Base-by-base conservation (phyloP, 768 basidiomycete genomes). In the Kwoniella sp. region DNA sequence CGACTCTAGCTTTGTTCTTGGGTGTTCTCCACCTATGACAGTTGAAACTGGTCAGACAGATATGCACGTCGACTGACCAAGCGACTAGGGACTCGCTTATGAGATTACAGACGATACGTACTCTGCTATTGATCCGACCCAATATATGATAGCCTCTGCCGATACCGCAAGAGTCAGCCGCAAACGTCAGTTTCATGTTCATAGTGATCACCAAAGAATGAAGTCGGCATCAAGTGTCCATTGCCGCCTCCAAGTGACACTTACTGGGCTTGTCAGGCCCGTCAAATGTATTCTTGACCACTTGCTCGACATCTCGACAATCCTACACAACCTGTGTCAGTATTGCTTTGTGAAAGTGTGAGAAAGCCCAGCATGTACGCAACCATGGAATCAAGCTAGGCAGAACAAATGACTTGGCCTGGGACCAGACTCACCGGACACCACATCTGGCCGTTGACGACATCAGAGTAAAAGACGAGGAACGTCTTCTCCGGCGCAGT, bases 381-480 rank as follows among this genome's bases (percentile, higher is more conserved):
- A n/a, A n/a, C n/a, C n/a, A n/a, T n/a, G n/a, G n/a, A n/a, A n/a
- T n/a, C n/a, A n/a, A n/a, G n/a, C n/a, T n/a, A n/a, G n/a, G n/a
- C n/a, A n/a, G n/a, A n/a, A n/a, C n/a, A n/a, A n/a, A n/a, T n/a
- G n/a, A n/a, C n/a, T n/a, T n/a, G n/a, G n/a, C n/a, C n/a, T n/a
- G n/a, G n/a, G n/a, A n/a, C n/a, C 40, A 25, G 2, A 65, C 72
- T 30, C 44, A 74, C 74, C 49, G 78, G 78, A 65, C 80, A 80
- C 79, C 79, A 80, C 78, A 80, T 79, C 64, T 76, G 65, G 1
- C 77, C 77, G 24, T 77, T 70, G 21, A 71, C 73, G 17, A 78
- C 56, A 7, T 67, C 54, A 7, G 78, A 75, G 70, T 78, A 80
- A 67, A 79, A 80, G 47, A 80, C 67, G 29, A 80, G 67, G 56